A percentile compares a stretch with the other conserved stretches of the same genome.
Evolutionary conservation across 805 yeast species (phyloP).

Genomic region (Metschnikowia kofuensis): DNA sequence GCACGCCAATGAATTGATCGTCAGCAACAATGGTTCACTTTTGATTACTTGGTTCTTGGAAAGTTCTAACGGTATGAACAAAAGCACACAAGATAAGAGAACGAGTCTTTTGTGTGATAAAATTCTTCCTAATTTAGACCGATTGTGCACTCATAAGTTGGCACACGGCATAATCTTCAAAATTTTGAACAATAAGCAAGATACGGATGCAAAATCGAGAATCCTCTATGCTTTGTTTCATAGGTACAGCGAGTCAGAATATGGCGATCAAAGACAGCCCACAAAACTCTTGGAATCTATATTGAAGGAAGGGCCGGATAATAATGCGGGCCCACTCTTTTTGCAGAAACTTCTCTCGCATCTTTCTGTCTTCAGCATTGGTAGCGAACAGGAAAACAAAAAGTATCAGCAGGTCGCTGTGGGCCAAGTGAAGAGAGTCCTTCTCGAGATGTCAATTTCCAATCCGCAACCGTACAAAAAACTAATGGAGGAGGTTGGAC

Average conservation of each 20-base stretch:
- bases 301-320: slow-evolving; percentile 61
- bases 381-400: slow-evolving; percentile 19
- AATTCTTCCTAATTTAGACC: slow-evolving; percentile 58
- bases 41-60: slow-evolving; percentile 93
- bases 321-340: slow-evolving; percentile 52
- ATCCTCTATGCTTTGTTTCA: slow-evolving; percentile 70
- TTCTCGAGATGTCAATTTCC: slow-evolving; percentile 56
- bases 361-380: slow-evolving; percentile 48
- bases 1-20: slow-evolving; percentile 74
- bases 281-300: slow-evolving; percentile 54
- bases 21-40: slow-evolving; percentile 83
- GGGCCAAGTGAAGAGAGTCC: slow-evolving; percentile 58
- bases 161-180: slow-evolving; percentile 83
- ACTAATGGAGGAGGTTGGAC: slow-evolving; percentile 88
- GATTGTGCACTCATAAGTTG: slow-evolving; percentile 73
- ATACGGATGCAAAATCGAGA: slow-evolving; percentile 55
- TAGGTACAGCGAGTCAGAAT: slow-evolving; percentile 28
- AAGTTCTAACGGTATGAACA: slow-evolving; percentile 43
- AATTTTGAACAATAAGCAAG: slow-evolving; percentile 67
- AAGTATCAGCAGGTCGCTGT: slow-evolving; percentile 53
- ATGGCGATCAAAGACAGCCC: slow-evolving; percentile 28
- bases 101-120: slow-evolving; percentile 62
- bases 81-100: slow-evolving; percentile 41
- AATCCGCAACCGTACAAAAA: slow-evolving; percentile 74
- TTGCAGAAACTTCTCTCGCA: slow-evolving; percentile 75